A percentile compares a stretch with the other conserved stretches of the same genome.
Conservation (phyloP, 768 basidiomycete genomes). For the Macrolepiota fuliginosa region DNA sequence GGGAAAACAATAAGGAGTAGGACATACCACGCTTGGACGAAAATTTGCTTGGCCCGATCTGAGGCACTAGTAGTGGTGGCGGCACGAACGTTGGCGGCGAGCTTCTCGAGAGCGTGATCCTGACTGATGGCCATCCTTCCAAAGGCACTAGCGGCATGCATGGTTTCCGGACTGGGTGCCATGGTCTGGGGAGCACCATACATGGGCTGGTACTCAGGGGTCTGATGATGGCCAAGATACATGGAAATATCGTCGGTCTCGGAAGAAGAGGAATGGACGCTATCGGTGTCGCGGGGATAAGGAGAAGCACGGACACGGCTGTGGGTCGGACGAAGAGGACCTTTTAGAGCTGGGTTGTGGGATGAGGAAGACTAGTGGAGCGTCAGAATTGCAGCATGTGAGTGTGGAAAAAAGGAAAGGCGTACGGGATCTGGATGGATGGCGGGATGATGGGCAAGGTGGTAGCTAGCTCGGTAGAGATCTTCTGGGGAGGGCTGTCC, state of each 20-base stretch:
- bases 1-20: constrained; percentile 15
- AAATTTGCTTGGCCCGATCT: constrained; percentile 89
- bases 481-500: constrained; percentile 61
- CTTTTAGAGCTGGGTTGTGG: constrained; percentile 70
- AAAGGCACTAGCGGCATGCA: constrained; percentile 72
- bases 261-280: constrained; percentile 83
- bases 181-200: constrained; percentile 49
- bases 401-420: constrained; percentile 60
- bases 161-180: constrained; percentile 47
- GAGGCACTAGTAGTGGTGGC: constrained; percentile 91
- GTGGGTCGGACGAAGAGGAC: constrained; percentile 71
- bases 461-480: constrained; percentile 66
- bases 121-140: constrained; percentile 73
- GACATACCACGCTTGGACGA: constrained; percentile 87
- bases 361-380: constrained; percentile 1
- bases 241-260: constrained; percentile 87
- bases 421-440: constrained; percentile 24
- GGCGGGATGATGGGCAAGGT: constrained; percentile 45
- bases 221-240: constrained; percentile 55
- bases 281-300: constrained; percentile 83
- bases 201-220: constrained; percentile 65
- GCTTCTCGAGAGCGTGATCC: constrained; percentile 81
- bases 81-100: constrained; percentile 82
- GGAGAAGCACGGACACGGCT: constrained; percentile 83
- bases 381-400: constrained; percentile 22